phyloP scores from a whole-genome alignment of 192 early-diverging fungal genomes.

The Dimargaris verticillata region DNA sequence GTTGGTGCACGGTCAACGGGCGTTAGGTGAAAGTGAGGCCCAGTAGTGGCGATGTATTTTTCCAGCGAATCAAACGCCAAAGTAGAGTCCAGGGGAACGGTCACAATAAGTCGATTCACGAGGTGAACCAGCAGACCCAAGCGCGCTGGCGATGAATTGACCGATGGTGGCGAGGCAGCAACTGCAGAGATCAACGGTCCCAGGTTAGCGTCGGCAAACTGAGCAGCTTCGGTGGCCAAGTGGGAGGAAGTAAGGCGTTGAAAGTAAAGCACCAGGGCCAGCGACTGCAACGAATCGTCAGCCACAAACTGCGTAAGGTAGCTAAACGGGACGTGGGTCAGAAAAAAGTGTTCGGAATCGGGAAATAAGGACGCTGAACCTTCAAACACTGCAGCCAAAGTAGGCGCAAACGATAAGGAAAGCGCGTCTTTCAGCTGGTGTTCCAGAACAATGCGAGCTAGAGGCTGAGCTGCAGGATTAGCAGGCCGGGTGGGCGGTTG shows the following conservation, averaged over 20 bases:
- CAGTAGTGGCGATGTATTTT: background rate
- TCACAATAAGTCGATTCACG: background rate
- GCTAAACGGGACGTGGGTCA: background rate
- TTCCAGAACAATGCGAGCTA: no score
- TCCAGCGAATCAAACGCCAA: background rate
- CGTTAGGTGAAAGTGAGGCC: background rate
- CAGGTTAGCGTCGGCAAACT: background rate
- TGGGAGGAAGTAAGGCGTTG: background rate
- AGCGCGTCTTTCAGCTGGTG: no score
- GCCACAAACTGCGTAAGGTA: background rate
- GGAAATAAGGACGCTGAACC: no score
- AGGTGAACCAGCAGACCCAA: background rate
- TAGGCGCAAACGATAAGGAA: no score
- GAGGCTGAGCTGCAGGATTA: no score
- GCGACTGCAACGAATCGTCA: conserved; percentile 9
- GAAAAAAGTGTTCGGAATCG: background rate
- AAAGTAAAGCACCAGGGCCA: conserved; percentile 4
- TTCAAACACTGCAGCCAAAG: no score
- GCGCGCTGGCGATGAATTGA: background rate
- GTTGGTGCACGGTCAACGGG: background rate
- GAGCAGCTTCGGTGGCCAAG: background rate
- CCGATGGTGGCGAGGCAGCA: background rate
- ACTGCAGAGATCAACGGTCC: background rate
- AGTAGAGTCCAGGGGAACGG: background rate
- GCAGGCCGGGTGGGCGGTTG: no score